These are phyloP conservation scores for Sphenostylis stenocarpa DNA, from an alignment of 306 rosid genomes.

Conservation along the genomic window DNA sequence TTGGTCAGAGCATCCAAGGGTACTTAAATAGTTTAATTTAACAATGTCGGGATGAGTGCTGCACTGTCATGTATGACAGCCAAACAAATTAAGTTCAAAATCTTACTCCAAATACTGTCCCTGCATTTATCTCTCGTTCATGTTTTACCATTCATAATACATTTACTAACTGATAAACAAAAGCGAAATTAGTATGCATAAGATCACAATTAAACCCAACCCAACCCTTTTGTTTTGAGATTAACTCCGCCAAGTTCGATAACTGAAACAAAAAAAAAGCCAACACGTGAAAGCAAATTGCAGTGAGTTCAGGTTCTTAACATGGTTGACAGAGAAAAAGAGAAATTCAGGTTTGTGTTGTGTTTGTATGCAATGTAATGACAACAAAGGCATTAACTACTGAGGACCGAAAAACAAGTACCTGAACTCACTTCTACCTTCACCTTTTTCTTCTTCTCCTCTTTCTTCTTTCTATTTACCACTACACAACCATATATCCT, in stretches of 20 bases:
- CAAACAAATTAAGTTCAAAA: neutral
- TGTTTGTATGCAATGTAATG: neutral
- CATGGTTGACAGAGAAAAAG: neutral
- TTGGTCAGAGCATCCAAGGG: constrained; percentile 60
- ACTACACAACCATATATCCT: neutral
- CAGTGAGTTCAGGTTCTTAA: neutral
- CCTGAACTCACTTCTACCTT: constrained; percentile 16
- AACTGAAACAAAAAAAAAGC: neutral
- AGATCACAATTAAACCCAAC: neutral
- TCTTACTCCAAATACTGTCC: neutral
- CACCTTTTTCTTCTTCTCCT: neutral
- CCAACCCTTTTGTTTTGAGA: too few species aligned
- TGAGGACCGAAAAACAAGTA: neutral
- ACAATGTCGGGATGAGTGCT: neutral
- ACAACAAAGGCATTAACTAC: neutral
- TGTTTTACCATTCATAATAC: neutral
- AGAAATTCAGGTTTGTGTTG: neutral
- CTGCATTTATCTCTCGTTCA: neutral
- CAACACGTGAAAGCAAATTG: constrained; percentile 19
- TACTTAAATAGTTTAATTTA: constrained; percentile 31
- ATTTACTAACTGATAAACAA: neutral
- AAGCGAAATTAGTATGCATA: neutral
- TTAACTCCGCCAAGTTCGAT: neutral
- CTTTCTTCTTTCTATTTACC: neutral
- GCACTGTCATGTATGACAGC: neutral